Evolutionary conservation across 805 yeast genomes (phyloP), one percentile per base, ranked within the genome.

Genomic region (Lachancea dasiensis): DNA sequence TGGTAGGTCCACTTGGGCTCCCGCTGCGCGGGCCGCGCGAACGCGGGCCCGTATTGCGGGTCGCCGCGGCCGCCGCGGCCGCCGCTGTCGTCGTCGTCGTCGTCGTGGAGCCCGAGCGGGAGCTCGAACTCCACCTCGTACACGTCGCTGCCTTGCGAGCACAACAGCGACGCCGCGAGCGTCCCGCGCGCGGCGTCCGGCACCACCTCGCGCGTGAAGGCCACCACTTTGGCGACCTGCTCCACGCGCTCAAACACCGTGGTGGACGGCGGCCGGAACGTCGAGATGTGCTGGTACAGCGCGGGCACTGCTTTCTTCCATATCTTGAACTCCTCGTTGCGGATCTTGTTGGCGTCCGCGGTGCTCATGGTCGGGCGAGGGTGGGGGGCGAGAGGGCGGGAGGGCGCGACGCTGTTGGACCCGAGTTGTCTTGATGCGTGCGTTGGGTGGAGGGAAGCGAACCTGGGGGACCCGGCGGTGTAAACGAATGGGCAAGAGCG

Each of bases 301-400:
- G 83, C 66, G 3, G 94, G 95, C 10, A 83, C 80, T 2, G 90
- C 74, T 52, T 85, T 84, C 57, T 85, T 86, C 95, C 95, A 86
- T 14, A 69, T 73, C 49, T 76, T 76, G 67, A 72, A 82, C 61
- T 83, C 92, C 59, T 83, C 94, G 50, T 83, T 83, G 44, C 71
- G 68, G 7, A 80, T 60, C 52, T 81, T 82, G 39, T 59, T 59
- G 11, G 33, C 41, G 33, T 40, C 45, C 24, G 45, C 39, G 26
- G n/a, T n/a, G n/a, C n/a, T n/a, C n/a, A n/a, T n/a, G n/a, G n/a
- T n/a, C n/a, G n/a, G n/a, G n/a, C n/a, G n/a, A n/a, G n/a, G n/a
- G n/a, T n/a, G n/a, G n/a, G n/a, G n/a, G n/a, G n/a, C n/a, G n/a
- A n/a, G n/a, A n/a, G n/a, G n/a, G n/a, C n/a, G n/a, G n/a, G n/a